A percentile compares a stretch with the other conserved stretches of the same genome.
Evolutionary conservation across 345 rosid species (phyloP).

Genomic region (Aquilaria yunnanensis): DNA sequence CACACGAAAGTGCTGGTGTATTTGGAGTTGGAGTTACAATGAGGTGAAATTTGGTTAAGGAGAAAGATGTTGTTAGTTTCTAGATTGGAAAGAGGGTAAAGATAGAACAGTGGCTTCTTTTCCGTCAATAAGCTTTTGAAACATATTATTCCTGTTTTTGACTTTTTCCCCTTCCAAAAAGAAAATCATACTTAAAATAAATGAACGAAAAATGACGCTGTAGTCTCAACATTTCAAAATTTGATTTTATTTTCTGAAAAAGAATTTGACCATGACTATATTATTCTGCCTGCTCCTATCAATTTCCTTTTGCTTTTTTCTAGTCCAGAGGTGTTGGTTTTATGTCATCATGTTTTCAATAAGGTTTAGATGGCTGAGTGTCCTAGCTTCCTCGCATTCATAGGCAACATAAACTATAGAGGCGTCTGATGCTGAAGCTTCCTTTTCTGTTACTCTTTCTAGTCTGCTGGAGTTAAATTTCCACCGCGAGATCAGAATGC

Average conservation of each 20-base stretch:
- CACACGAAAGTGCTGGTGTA: too few relatives aligned
- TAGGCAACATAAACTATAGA: background rate
- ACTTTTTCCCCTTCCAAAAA: background rate
- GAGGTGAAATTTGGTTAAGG: too few relatives aligned
- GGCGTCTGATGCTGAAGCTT: background rate
- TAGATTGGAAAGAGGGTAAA: background rate
- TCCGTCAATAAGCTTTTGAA: background rate
- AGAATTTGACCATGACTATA: background rate
- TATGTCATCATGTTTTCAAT: background rate
- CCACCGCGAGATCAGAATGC: conserved; percentile 79
- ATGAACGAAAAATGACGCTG: background rate
- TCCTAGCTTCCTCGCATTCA: background rate
- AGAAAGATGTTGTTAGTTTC: conserved; percentile 2
- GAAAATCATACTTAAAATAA: background rate
- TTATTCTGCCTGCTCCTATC: background rate
- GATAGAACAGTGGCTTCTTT: too few relatives aligned
- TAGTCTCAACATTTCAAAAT: background rate
- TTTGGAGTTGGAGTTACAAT: too few relatives aligned
- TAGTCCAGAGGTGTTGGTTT: background rate
- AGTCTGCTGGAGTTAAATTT: conserved; percentile 49
- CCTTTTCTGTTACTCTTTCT: background rate
- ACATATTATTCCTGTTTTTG: conserved; percentile 14
- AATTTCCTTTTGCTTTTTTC: background rate
- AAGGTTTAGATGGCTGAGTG: background rate
- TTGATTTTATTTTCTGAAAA: background rate